Percentiles rank a stretch among this genome's conserved stretches.
Evolutionary conservation across 192 early-diverging fungal genomes (phyloP).

Genomic region (Linnemannia hyalina): DNA sequence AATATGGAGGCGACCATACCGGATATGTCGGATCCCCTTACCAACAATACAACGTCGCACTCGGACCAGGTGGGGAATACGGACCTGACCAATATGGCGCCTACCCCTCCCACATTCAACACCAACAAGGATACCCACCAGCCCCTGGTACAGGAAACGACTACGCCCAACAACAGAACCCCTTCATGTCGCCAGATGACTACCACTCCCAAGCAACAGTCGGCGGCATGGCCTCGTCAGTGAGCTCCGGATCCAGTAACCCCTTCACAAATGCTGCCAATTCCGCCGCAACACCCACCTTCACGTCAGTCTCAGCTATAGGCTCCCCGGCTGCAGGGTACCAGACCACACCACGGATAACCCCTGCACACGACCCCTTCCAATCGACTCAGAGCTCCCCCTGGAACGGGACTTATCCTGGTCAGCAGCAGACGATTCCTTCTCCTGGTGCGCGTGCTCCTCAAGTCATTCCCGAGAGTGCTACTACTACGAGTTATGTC

Average conservation of each 20-base stretch:
- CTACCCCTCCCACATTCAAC: not conserved
- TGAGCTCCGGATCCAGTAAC: conserved; percentile 1
- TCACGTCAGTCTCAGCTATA: not conserved
- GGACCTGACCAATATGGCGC: not conserved
- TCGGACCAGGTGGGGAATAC: not conserved
- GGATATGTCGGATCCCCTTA: not conserved
- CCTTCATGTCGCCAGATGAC: conserved; percentile 37
- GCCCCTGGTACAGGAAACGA: not conserved
- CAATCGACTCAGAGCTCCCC: not conserved
- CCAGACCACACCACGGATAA: not conserved
- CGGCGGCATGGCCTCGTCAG: not conserved
- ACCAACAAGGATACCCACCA: not conserved
- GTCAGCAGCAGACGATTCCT: conserved; percentile 8
- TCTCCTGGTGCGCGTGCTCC: conserved; percentile 30
- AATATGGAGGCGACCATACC: not conserved
- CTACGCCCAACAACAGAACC: not conserved
- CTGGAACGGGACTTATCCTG: not conserved
- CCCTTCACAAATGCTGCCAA: conserved; percentile 16
- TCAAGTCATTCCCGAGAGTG: conserved; percentile 25
- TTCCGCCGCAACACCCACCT: not conserved
- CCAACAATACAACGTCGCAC: not conserved
- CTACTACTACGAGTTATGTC: conserved; percentile 3
- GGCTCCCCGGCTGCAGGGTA: not conserved
- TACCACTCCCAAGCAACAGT: conserved; percentile 2
- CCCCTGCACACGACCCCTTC: conserved; percentile 12